Base-by-base conservation (phyloP, 352 stramenopile species). In the Phytophthora quininea region DNA sequence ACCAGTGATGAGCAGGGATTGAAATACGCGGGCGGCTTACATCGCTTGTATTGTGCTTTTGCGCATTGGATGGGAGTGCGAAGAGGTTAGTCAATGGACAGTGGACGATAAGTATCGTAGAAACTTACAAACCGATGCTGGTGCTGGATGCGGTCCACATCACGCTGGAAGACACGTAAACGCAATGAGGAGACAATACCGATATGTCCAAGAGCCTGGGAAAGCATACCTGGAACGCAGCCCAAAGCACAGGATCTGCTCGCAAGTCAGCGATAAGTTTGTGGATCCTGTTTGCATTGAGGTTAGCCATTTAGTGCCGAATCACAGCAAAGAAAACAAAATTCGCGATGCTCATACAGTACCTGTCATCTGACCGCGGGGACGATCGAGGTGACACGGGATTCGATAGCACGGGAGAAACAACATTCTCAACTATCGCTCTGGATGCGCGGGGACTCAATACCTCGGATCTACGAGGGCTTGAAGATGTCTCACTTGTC, bases 241-340 rank as follows among this genome's bases (percentile, higher is more conserved):
- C 74, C 77, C 82, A 91, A 14, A 80, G 60, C 1, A 57, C 64
- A 19, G 84, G 76, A 62, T 95, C 83, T 6, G 82, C 48, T 3
- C 81, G 83, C 33, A 95, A 53, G 4, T 92, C 80, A 32, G 71
- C 69, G 29, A 95, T 64, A 12, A 93, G 69, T 9, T 60, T 51
- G 8, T 78, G 60, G 53, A 95, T 87, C 37, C 84, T 92, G 47
- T 12, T 19, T n/a, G 54, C 9, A 46, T 6, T 33, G 29, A 24
- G 33, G 38, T 73, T 31, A 66, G 15, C 31, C 12, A 7, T 24
- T 24, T 24, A 24, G 19, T 24, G 19, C 19, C 19, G 19, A 24
- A 24, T 24, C 19, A 24, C 19, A 24, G 19, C 19, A 24, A 24
- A 24, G 19, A 24, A 24, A 24, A 24, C 19, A 24, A 24, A 24